Base-by-base conservation (phyloP, 2,329 filamentous ascomycete species). In the Colletotrichum abscissum region DNA sequence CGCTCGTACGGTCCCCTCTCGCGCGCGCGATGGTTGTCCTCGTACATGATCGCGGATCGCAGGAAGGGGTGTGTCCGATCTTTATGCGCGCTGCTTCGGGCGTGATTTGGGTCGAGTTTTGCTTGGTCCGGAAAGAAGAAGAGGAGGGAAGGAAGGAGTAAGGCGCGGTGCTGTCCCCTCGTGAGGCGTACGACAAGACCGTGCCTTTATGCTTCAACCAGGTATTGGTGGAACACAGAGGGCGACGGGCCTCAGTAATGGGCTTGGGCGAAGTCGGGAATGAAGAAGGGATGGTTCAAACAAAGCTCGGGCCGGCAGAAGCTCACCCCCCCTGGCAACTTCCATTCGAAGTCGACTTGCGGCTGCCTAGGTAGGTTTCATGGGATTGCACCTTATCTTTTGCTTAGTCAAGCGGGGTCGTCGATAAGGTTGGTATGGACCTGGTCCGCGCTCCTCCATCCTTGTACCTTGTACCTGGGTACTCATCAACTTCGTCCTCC, bases 1-100 rank as follows among this genome's bases (percentile, higher is more conserved):
- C 74, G 60, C 35, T 77, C 73, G 49, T 77, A 22, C 42, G 67
- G 69, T 72, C 72, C 72, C 72, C 72, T 71, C 69, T 67, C 67
- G 28, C 57, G 67, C 63, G 57, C 24, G 55, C 72, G 68, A 60
- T 72, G 26, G 63, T 57, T 63, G 54, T 67, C 72, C 68, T 72
- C 69, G 63, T 72, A 72, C 72, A 74, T 74, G 63, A 42, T 72
- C 52, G 62, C 68, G 35, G 62, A 33, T 70, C 62, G 67, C 60
- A 70, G 33, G 42, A 73, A 49, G 60, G 22, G 70, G 42, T 49
- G 26, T 62, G 38, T 22, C 42, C 42, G 19, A 8, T 49, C 42
- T 42, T 49, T n/a, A 30, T 12, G 42, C 30, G 54, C 55, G 54
- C 57, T 59, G 54, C 35, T 60, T 65, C 59, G 54, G 49, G 57